Base-by-base conservation (phyloP, 495 filamentous ascomycete genomes). In the Penicillium psychrofluorescens region DNA sequence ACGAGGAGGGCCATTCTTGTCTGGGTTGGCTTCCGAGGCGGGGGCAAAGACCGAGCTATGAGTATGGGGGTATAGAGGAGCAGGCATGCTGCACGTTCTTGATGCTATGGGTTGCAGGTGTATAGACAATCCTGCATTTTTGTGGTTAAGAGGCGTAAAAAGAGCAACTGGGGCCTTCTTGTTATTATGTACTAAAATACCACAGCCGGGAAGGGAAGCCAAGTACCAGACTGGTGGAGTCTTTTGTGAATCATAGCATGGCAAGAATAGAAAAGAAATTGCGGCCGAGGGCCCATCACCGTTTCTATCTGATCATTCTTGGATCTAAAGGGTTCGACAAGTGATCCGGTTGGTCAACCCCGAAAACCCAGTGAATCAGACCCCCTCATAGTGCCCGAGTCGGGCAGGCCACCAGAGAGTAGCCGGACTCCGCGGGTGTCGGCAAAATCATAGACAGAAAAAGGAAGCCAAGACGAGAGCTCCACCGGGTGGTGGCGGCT, bases 201-300 rank as follows among this genome's bases (percentile, higher is more conserved):
- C 22, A 45, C 27, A 16, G 22, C 45, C 48, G 31, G 51, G 48
- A 58, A 43, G 42, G 56, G 56, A 57, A 64, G 59, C 62, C 62
- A 60, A 64, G 59, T 39, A 40, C 50, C 22, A 22, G 6, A 4
- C 22, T 22, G 6, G 22, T 22, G 22, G 22, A 22, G 22, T 22
- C 22, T 6, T 22, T 22, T 22, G 22, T 22, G 22, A 22, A 22
- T 22, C 22, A 22, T 22, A 22, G 22, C 22, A 34, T n/a, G 10
- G 32, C 27, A 41, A 33, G 34, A 37, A 43, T 11, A 32, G 31
- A n/a, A 44, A 15, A 43, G 48, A 45, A 32, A 30, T 22, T 4
- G 22, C 22, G 22, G 4, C 22, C 22, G 2, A 22, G 22, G 22
- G 2, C 22, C 2, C 0, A 4, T 22, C 22, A 22, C 22, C 22